A percentile compares a stretch with the other conserved stretches of the same genome.
These are phyloP conservation scores for Mycogone perniciosa DNA, from an alignment of 2,329 filamentous ascomycete genomes.

Conservation along the genomic window DNA sequence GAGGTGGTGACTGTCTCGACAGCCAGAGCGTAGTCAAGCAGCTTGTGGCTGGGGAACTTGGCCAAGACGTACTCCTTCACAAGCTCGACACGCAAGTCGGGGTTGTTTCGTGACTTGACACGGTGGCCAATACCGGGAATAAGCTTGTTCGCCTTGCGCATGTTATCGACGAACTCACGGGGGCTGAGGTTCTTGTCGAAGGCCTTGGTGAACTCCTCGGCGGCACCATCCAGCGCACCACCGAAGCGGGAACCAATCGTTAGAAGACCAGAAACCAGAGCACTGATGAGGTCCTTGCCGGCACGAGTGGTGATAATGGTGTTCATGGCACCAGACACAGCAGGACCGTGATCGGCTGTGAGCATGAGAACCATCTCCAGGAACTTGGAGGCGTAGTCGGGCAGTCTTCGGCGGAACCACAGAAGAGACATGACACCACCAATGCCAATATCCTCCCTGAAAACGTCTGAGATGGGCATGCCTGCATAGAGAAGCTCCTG, in stretches of 20 bases:
- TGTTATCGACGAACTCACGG: conserved; percentile 96
- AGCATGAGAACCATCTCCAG: conserved; percentile 99
- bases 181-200: conserved; percentile 97
- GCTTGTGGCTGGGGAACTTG: conserved; percentile 96
- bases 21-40: conserved; percentile 96
- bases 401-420: conserved; percentile 98
- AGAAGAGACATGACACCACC: conserved; percentile 99
- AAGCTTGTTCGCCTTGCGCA: conserved; percentile 99
- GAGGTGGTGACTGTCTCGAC: conserved; percentile 97
- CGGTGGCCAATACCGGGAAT: conserved; percentile 99
- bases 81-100: conserved; percentile 97
- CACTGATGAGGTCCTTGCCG: conserved; percentile 95
- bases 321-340: conserved; percentile 99
- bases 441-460: conserved; percentile 97
- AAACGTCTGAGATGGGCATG: conserved; percentile 99
- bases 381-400: conserved; percentile 95
- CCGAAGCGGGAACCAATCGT: conserved; percentile 98
- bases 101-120: conserved; percentile 99
- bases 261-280: conserved; percentile 90
- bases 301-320: conserved; percentile 99
- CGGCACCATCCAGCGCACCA: conserved; percentile 95
- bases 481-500: conserved; percentile 98
- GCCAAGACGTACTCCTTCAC: conserved; percentile 98
- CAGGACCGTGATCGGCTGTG: conserved; percentile 96
- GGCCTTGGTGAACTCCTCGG: conserved; percentile 96